phyloP scores from a whole-genome alignment of 2,329 filamentous ascomycete genomes.

The Anisogramma anomala region DNA sequence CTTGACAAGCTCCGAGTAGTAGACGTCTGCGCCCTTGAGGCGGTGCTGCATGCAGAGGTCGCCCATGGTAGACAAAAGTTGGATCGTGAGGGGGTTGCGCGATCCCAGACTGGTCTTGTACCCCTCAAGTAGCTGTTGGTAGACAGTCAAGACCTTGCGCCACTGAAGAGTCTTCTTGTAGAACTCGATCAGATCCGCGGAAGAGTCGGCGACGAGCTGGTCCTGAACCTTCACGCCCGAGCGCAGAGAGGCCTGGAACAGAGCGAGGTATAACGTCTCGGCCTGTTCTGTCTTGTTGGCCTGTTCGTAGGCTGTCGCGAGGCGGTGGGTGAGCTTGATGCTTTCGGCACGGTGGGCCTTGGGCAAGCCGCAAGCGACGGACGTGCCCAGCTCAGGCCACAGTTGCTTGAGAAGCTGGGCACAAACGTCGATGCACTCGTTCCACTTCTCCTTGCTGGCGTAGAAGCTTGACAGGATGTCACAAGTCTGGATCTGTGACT shows the following conservation, averaged over 20 bases:
- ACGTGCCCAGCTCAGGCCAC: conserved; percentile 14
- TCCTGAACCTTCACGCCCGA: conserved; percentile 16
- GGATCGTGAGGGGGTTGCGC: conserved; percentile 14
- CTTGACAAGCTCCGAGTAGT: conserved; percentile 18
- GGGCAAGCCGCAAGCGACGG: conserved; percentile 13
- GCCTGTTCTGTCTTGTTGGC: conserved; percentile 18
- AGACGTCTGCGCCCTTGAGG: conserved; percentile 17
- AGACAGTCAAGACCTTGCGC: conserved; percentile 16
- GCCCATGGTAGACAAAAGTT: conserved; percentile 15
- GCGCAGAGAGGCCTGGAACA: conserved; percentile 17
- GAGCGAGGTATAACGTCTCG: conserved; percentile 15
- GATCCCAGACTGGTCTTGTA: conserved; percentile 15
- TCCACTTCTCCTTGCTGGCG: conserved; percentile 13
- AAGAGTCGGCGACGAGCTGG: conserved; percentile 15
- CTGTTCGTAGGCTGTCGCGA: conserved; percentile 13
- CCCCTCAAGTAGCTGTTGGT: conserved; percentile 15
- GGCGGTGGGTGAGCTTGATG: conserved; percentile 14
- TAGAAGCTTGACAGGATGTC: conserved; percentile 14
- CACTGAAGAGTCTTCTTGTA: conserved; percentile 16
- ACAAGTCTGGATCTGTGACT: conserved; percentile 14
- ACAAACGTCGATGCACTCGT: conserved; percentile 12
- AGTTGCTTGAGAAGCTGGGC: conserved; percentile 15
- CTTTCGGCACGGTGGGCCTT: conserved; percentile 12
- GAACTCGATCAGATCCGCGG: conserved; percentile 14
- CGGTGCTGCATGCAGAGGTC: conserved; percentile 17